Evolutionary conservation across 345 rosid species (phyloP).

Genomic region (Eucalyptus marginata): DNA sequence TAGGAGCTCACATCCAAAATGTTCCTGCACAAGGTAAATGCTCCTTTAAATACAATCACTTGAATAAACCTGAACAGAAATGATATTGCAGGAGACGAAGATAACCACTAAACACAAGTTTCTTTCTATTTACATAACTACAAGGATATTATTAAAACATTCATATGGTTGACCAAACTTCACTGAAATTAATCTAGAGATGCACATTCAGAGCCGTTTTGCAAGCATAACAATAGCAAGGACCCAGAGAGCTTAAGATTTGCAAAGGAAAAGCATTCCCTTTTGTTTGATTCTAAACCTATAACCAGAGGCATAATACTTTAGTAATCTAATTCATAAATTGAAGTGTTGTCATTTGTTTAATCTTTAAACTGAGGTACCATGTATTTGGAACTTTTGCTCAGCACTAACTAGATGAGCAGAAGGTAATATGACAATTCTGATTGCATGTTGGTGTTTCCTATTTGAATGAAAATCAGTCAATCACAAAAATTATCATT

Average conservation of each 20-base stretch:
- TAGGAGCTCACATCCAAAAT: conserved; percentile 82
- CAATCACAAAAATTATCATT: background rate
- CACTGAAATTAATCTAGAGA: background rate
- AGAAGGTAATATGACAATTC: background rate
- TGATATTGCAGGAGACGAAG: background rate
- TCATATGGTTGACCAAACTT: background rate
- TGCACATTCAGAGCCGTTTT: background rate
- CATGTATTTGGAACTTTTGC: background rate
- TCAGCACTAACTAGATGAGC: background rate
- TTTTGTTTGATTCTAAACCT: background rate
- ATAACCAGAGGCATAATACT: background rate
- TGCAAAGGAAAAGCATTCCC: background rate
- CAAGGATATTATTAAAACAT: background rate
- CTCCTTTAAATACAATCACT: background rate
- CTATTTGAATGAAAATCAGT: background rate
- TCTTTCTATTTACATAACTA: background rate
- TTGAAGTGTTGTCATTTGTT: background rate
- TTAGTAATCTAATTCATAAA: background rate
- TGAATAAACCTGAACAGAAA: background rate
- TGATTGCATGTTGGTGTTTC: background rate
- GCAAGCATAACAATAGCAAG: background rate
- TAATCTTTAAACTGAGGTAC: background rate
- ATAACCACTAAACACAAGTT: background rate
- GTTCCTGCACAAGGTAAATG: conserved; percentile 39
- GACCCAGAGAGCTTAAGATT: background rate